Evolutionary conservation across 257 asterid species (phyloP).

Genomic region (Lantana camara): DNA sequence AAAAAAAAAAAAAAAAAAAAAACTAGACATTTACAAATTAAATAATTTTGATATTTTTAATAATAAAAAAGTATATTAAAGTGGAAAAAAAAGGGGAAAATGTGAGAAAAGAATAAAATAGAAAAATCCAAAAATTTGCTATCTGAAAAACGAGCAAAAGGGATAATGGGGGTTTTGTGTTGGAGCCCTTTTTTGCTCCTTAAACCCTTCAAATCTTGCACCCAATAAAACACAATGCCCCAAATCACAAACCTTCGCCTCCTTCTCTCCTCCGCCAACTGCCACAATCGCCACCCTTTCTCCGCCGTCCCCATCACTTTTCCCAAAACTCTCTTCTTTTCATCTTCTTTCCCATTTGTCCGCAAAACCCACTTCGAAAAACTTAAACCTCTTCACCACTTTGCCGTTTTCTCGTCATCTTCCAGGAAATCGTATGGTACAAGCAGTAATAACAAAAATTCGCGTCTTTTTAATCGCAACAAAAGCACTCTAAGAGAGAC

Average conservation of each 20-base stretch:
- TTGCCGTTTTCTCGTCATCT: slow-evolving; percentile 44
- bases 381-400: slow-evolving; percentile 32
- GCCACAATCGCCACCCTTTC: slow-evolving; percentile 48
- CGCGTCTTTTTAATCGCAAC: slow-evolving; percentile 47
- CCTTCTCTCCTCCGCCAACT: slow-evolving; percentile 63
- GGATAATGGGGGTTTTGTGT: slow-evolving; percentile 24
- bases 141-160: slow-evolving; percentile 5
- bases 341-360: slow-evolving; percentile 31
- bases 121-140: background rate
- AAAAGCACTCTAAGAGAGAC: slow-evolving; percentile 36
- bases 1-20: background rate
- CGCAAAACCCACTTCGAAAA: slow-evolving; percentile 22
- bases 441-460: slow-evolving; percentile 23
- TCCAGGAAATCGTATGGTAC: slow-evolving; percentile 37
- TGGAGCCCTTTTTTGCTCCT: slow-evolving; percentile 22
- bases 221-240: slow-evolving; percentile 47
- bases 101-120: background rate
- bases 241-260: slow-evolving; percentile 66
- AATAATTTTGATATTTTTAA: too few species aligned
- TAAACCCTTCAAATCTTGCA: slow-evolving; percentile 37
- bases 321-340: slow-evolving; percentile 31
- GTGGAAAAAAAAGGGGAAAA: background rate
- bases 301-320: slow-evolving; percentile 36
- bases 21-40: too few species aligned
- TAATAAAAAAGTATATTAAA: too few species aligned